Conservation (phyloP, 371 early-diverging fungal species). For the Funneliformis caledonium region DNA sequence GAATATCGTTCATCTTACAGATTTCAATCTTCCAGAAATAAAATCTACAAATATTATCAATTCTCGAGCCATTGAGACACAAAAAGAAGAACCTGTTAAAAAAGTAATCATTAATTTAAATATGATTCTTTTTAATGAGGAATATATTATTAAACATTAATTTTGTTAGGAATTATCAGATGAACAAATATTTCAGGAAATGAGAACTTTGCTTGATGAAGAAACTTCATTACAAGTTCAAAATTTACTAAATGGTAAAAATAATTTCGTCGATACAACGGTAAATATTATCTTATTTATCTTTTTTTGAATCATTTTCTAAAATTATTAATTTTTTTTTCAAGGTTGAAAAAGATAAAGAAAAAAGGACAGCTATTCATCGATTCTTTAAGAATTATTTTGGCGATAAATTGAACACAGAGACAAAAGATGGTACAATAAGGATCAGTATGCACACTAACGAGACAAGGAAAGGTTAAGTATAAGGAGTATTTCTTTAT, state of each 20-base stretch:
- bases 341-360: conserved; percentile 55
- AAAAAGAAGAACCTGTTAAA: conserved; percentile 44
- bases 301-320: neutral
- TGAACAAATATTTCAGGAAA: conserved; percentile 34
- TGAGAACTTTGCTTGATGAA: conserved; percentile 40
- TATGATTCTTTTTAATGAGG: neutral
- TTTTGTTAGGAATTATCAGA: neutral
- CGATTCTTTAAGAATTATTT: conserved; percentile 57
- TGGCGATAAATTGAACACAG: conserved; percentile 50
- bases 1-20: conserved; percentile 69
- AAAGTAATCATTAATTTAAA: neutral
- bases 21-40: conserved; percentile 25
- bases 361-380: conserved; percentile 59
- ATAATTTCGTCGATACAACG: conserved; percentile 46
- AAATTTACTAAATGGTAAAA: conserved; percentile 2
- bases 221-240: conserved; percentile 34
- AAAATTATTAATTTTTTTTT: neutral
- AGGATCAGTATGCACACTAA: conserved; percentile 45
- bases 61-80: conserved; percentile 40
- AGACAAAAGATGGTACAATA: conserved; percentile 54
- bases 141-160: neutral
- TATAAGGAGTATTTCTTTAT: neutral
- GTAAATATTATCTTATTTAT: conserved; percentile 41
- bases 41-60: conserved; percentile 22
- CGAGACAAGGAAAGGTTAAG: conserved; percentile 44